Base-by-base conservation (phyloP, 139 green algal genomes). In the Volvox reticuliferus region DNA sequence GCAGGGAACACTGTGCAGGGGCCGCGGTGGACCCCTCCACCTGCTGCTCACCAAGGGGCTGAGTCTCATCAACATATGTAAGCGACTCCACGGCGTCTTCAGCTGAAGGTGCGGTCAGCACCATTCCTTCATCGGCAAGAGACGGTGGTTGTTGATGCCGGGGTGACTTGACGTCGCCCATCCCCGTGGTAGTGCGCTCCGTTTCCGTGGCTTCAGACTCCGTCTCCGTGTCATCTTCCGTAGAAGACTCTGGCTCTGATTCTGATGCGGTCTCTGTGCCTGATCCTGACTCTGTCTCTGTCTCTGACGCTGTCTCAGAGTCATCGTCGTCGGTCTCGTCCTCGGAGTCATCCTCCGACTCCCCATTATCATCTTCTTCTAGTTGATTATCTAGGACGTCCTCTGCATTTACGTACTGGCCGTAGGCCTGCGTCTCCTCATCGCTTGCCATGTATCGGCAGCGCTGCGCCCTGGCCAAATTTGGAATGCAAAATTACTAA, bases 321-420 rank as follows among this genome's bases (percentile, higher is more conserved):
- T 79, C 65, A 28, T 16, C 65, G 24, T 73, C 65, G 65, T 73
- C 65, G 24, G 71, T 79, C 22, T 79, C 79, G 50, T 16, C 17
- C 26, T 71, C 79, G 1, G 28, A 44, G 1, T 71, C 50, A 6
- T 73, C 79, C 2, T 86, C 79, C 35, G 20, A 24, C 22, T 71
- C 44, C 50, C 19, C 79, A 13, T 5, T 12, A 20, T 83, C 28
- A 22, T 84, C 78, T 1, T 44, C 36, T 33, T 71, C 55, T 73
- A n/a, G 5, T n/a, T 86, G 36, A 0, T 87, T 65, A 12, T 55
- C 81, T 2, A 87, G 30, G 19, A 87, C 61, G 24, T 87, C 81
- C 13, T 30, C 61, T 62, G 81, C 81, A 28, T 87, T 33, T 87
- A 87, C 81, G 61, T 87, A 87, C 2, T 76, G 61, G 61, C 81